phyloP scores from a whole-genome alignment of 2,329 filamentous ascomycete genomes.

The Fusarium acutatum region DNA sequence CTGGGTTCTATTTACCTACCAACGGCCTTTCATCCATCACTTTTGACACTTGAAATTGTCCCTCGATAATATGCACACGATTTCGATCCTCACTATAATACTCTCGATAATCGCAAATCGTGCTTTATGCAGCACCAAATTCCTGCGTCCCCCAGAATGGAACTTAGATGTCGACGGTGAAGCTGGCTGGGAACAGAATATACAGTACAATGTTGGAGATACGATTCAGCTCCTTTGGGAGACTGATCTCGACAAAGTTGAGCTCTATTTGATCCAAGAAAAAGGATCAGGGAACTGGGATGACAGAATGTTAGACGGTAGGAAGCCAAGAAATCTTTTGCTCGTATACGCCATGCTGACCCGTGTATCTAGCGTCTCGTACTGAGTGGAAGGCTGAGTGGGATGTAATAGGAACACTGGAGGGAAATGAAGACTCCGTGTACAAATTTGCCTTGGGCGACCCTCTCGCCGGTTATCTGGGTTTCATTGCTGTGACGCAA shows the following conservation, averaged over 20 bases:
- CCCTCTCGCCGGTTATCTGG: too few species aligned
- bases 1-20: rapidly evolving
- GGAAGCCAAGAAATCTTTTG: rapidly evolving
- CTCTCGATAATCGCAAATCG: rapidly evolving
- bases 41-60: rapidly evolving
- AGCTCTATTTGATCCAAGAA: not conserved
- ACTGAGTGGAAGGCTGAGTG: not conserved
- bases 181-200: rapidly evolving
- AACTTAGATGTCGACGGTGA: rapidly evolving
- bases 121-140: rapidly evolving
- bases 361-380: not conserved
- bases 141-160: not conserved
- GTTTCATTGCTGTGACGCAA: not conserved
- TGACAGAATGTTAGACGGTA: not conserved
- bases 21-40: not conserved
- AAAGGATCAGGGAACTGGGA: rapidly evolving
- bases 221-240: not conserved
- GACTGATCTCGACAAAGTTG: not conserved
- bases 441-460: too few species aligned
- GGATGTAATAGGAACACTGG: rapidly evolving
- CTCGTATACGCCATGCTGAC: not conserved
- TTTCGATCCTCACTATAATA: rapidly evolving
- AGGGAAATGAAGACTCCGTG: not conserved
- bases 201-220: rapidly evolving
- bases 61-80: rapidly evolving